Evolutionary conservation across 176 grass and related monocot species (phyloP), one percentile per base, ranked within the genome.

Genomic region (Poa pratensis): DNA sequence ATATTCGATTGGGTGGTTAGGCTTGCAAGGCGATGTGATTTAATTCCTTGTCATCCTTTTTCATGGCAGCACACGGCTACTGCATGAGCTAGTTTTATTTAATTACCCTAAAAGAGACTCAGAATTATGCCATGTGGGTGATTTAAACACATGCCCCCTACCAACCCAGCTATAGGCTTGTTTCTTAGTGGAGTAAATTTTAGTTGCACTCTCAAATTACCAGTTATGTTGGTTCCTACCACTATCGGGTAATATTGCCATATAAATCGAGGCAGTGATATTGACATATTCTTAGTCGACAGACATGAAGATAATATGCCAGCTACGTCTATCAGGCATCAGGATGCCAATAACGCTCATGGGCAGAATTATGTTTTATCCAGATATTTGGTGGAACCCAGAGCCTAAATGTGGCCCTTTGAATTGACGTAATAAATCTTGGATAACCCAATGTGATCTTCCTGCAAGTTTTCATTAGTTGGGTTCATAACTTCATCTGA

Each of bases 301-400:
- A 30, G 3, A 27, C 39, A 26, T 39, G 32, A 32, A 78, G 27
- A 75, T 53, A 20, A 59, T 26, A 59, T 24, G 35, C 7, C 76
- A 61, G 53, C n/a, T 18, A 2, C 76, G 19, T 55, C 50, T 24
- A 20, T 55, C 18, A 26, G 49, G 14, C 49, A 51, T 30, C 26
- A 76, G 50, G 51, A 76, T 77, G 30, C 30, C 19, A 20, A 53
- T 75, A 49, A 51, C 53, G 10, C 9, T 54, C 74, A 42, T 58
- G 19, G 0, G 6, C 26, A 17, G 26, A 75, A 53, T 52, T 75
- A 78, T 78, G 34, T 43, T 78, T 26, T 42, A 24, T 43, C 54
- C 37, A 78, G 20, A 43, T 78, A 61, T 78, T 61, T 78, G 13
- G 55, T 78, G 54, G 76, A 59, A 61, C 76, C 35, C 35, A 61